These are phyloP conservation scores for Coemansia javaensis DNA, from an alignment of 192 early-diverging fungal species.

Conservation along the genomic window DNA sequence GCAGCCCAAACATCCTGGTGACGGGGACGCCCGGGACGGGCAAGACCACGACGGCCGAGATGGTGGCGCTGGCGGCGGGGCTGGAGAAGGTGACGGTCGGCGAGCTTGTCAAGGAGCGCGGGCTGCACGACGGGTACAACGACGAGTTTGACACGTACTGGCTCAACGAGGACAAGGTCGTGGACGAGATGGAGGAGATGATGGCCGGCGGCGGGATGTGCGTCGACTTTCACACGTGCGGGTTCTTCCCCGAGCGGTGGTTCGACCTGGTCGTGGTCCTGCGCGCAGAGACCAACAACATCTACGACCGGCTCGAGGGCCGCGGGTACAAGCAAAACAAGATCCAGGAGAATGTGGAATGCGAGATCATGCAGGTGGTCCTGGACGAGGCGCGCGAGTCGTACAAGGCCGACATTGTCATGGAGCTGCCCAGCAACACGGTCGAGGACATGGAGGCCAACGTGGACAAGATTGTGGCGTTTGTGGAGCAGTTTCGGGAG, in stretches of 20 bases:
- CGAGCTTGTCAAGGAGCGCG: slow-evolving; percentile 76
- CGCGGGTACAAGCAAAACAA: slow-evolving; percentile 79
- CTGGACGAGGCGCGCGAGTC: slow-evolving; percentile 83
- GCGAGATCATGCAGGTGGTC: slow-evolving; percentile 97
- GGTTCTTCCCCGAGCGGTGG: slow-evolving; percentile 96
- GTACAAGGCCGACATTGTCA: slow-evolving; percentile 72
- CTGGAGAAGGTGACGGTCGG: slow-evolving; percentile 82
- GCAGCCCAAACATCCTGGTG: slow-evolving; percentile 72
- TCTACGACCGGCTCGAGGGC: slow-evolving; percentile 76
- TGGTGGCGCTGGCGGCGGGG: slow-evolving; percentile 67
- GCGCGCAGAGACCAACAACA: slow-evolving; percentile 66
- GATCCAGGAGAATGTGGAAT: slow-evolving; percentile 88
- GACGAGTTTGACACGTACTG: slow-evolving; percentile 84
- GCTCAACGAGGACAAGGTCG: slow-evolving; percentile 89
- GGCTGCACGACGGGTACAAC: slow-evolving; percentile 80
- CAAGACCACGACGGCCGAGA: slow-evolving; percentile 73
- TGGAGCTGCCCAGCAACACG: slow-evolving; percentile 75
- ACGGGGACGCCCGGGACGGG: slow-evolving; percentile 85
- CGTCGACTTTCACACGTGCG: slow-evolving; percentile 93
- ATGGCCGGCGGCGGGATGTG: slow-evolving; percentile 79
- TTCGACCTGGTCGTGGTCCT: slow-evolving; percentile 95
- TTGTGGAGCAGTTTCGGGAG: slow-evolving; percentile 54
- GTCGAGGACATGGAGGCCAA: slow-evolving; percentile 91
- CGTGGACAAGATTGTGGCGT: slow-evolving; percentile 67
- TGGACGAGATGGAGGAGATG: slow-evolving; percentile 86